Percentiles rank a stretch among this genome's conserved stretches.
Evolutionary conservation across 2,329 filamentous ascomycete genomes (phyloP).

Genomic region (Cordyceps fumosorosea): DNA sequence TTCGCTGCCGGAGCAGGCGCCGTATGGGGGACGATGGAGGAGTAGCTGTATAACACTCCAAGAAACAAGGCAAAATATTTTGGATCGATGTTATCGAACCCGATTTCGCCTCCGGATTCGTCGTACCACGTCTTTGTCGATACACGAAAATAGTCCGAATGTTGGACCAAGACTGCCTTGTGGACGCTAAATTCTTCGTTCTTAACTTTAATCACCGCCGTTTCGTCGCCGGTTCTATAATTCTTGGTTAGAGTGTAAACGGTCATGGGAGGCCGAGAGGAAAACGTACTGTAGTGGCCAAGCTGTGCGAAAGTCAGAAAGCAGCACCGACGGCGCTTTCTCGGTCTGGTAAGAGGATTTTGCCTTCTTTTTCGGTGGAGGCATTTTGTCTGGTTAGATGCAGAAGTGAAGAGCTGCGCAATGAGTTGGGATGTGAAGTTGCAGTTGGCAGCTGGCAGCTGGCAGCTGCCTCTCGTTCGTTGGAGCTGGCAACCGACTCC

Average conservation of each 20-base stretch:
- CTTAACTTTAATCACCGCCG: slow-evolving; percentile 24
- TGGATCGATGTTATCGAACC: slow-evolving; percentile 28
- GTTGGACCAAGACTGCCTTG: slow-evolving; percentile 23
- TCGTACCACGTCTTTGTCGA: slow-evolving; percentile 23
- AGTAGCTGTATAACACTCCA: slow-evolving; percentile 29
- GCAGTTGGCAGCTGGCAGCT: slow-evolving; percentile 1
- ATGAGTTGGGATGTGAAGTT: neutral
- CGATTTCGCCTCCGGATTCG: slow-evolving; percentile 22
- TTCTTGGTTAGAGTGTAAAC: neutral
- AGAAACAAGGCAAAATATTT: slow-evolving; percentile 29
- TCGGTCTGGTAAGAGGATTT: slow-evolving; percentile 16
- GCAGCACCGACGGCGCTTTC: slow-evolving; percentile 20
- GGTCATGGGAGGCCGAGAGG: neutral
- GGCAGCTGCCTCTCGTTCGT: slow-evolving; percentile 2
- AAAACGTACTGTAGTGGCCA: slow-evolving; percentile 29
- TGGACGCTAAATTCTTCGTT: slow-evolving; percentile 26
- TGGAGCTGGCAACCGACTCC: neutral
- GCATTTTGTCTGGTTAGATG: slow-evolving; percentile 17
- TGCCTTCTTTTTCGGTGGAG: slow-evolving; percentile 21
- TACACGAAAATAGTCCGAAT: slow-evolving; percentile 29
- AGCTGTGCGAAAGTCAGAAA: slow-evolving; percentile 26
- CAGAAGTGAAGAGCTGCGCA: neutral
- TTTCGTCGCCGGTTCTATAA: slow-evolving; percentile 23
- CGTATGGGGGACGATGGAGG: slow-evolving; percentile 25
- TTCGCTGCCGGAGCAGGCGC: slow-evolving; percentile 19